Conservation (phyloP, 2,329 filamentous ascomycete genomes). For the Fusarium avenaceum region DNA sequence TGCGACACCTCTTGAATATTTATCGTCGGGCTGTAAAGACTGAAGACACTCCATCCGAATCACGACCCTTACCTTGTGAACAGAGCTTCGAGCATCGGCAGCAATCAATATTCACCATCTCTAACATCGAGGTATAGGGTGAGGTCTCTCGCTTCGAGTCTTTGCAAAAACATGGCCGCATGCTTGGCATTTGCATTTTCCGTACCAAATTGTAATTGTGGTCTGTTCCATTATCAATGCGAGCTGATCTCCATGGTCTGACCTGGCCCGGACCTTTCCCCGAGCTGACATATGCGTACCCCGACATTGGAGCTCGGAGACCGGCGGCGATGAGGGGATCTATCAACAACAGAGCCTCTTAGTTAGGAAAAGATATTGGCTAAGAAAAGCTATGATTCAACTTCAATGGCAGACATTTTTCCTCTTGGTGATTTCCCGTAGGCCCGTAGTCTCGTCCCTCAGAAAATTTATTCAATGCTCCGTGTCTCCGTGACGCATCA, state of each 20-base stretch:
- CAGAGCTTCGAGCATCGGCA: constrained; percentile 22
- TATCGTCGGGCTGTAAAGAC: neutral
- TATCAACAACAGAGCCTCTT: constrained; percentile 2
- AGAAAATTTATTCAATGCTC: constrained; percentile 19
- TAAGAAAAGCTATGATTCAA: constrained; percentile 18
- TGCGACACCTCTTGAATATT: constrained; percentile 5
- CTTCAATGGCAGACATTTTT: neutral
- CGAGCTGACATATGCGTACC: constrained; percentile 41
- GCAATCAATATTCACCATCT: neutral
- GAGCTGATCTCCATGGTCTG: constrained; percentile 23
- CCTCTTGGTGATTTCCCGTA: constrained; percentile 1
- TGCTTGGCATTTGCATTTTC: neutral
- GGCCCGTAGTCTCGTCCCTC: constrained; percentile 11
- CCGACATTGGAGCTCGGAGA: constrained; percentile 44
- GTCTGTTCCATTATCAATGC: constrained; percentile 26
- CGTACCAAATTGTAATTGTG: constrained; percentile 15
- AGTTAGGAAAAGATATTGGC: neutral
- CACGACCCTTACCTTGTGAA: constrained; percentile 11
- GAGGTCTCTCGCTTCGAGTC: neutral
- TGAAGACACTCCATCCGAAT: constrained; percentile 2
- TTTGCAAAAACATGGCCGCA: neutral
- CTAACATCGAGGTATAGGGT: constrained; percentile 7
- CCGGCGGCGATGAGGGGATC: constrained; percentile 40
- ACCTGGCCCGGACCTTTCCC: constrained; percentile 26
- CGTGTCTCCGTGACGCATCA: constrained; percentile 30